Conservation (phyloP, 495 filamentous ascomycete genomes). For the Tuber aestivum region DNA sequence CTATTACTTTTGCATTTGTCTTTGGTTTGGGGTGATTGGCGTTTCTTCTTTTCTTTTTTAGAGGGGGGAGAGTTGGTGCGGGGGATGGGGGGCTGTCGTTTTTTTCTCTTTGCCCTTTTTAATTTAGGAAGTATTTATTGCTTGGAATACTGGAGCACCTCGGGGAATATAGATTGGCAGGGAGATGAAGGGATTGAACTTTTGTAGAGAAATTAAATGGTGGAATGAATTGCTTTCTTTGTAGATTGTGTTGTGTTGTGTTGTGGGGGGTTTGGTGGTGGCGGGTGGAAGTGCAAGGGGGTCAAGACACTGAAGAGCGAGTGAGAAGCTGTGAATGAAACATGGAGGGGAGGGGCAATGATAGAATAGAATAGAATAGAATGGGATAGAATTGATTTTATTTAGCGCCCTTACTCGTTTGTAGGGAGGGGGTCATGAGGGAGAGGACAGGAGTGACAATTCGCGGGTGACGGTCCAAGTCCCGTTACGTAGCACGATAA, state of each 20-base stretch:
- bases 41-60: slow-evolving; percentile 20
- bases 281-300: no score
- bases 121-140: slow-evolving; percentile 5
- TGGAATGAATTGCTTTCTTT: neutral
- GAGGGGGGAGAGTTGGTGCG: neutral
- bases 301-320: no score
- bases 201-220: neutral
- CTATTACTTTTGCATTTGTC: slow-evolving; percentile 24
- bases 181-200: neutral
- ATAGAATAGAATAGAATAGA: no score
- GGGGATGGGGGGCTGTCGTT: neutral
- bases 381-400: neutral
- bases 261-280: neutral
- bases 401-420: neutral
- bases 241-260: neutral
- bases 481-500: no score
- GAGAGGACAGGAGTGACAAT: no score
- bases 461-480: no score
- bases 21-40: slow-evolving; percentile 29
- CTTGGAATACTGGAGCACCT: neutral
- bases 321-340: neutral
- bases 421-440: neutral
- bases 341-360: neutral
- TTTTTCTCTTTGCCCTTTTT: neutral
- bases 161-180: neutral